Conservation (phyloP, 371 early-diverging fungal species). For the Mucor circinelloides region DNA sequence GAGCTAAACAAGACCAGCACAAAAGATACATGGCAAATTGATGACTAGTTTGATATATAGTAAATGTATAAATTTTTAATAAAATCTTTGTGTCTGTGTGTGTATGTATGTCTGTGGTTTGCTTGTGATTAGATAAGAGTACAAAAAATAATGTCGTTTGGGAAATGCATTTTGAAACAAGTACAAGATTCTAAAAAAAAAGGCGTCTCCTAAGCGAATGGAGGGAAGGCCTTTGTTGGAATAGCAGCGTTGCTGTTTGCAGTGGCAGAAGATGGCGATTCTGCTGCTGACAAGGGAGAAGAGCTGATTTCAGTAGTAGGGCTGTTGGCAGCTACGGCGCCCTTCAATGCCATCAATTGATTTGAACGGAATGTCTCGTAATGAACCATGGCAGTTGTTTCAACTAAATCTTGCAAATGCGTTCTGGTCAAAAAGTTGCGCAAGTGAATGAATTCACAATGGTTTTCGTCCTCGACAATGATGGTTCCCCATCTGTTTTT, state of each 20-base stretch:
- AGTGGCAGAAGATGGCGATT: conserved; percentile 15
- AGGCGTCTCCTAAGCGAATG: conserved; percentile 27
- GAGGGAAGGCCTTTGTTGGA: conserved; percentile 33
- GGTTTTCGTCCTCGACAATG: conserved; percentile 72
- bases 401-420: conserved; percentile 85
- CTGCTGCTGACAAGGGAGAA: conserved; percentile 7
- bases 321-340: conserved; percentile 35
- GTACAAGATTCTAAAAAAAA: not conserved
- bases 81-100: not conserved
- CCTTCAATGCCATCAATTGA: conserved; percentile 84
- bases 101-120: not conserved
- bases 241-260: conserved; percentile 1
- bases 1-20: conserved; percentile 41
- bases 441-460: conserved; percentile 81
- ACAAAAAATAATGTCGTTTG: not conserved
- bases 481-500: conserved; percentile 70
- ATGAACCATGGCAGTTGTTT: conserved; percentile 84
- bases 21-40: conserved; percentile 42
- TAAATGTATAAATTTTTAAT: not conserved
- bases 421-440: conserved; percentile 87
- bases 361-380: conserved; percentile 91
- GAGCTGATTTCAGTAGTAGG: conserved; percentile 16
- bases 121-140: too few relatives aligned
- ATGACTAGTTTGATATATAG: conserved; percentile 22
- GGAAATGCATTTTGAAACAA: not conserved